These are phyloP conservation scores for Eucalyptus globulus DNA, from an alignment of 345 rosid genomes.

Conservation along the genomic window DNA sequence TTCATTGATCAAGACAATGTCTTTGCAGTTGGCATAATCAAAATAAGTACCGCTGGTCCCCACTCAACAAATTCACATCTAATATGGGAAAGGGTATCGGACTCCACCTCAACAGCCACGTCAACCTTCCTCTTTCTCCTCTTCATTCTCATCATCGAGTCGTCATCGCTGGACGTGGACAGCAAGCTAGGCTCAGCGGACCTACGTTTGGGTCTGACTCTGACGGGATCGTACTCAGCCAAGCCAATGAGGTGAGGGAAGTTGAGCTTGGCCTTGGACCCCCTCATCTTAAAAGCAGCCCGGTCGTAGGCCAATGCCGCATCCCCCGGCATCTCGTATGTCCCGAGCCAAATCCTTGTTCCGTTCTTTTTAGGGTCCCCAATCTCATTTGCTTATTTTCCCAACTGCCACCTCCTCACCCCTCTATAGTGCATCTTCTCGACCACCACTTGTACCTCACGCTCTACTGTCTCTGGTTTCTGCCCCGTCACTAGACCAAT, in stretches of 20 bases:
- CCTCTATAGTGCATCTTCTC: too few relatives aligned
- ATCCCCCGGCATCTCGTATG: constrained; percentile 21
- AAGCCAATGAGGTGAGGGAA: constrained; percentile 19
- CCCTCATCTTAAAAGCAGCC: constrained; percentile 22
- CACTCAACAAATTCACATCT: background rate
- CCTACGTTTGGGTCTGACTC: constrained; percentile 13
- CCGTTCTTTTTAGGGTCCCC: constrained; percentile 31
- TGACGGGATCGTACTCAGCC: constrained; percentile 7
- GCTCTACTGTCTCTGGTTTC: background rate
- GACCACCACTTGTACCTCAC: background rate
- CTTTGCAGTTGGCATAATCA: background rate
- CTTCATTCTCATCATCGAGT: background rate
- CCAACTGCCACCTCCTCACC: background rate
- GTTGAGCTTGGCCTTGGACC: constrained; percentile 26
- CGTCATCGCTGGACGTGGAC: background rate
- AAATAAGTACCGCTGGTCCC: background rate
- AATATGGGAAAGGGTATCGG: background rate
- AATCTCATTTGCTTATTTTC: constrained; percentile 29
- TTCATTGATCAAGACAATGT: background rate
- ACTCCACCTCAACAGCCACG: background rate
- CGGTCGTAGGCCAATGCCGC: constrained; percentile 28
- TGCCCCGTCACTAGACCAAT: background rate
- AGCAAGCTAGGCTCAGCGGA: constrained; percentile 6
- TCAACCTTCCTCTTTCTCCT: background rate
- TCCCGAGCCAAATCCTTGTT: constrained; percentile 29